Conservation (phyloP, 306 rosid species). For the Trifolium repens region DNA sequence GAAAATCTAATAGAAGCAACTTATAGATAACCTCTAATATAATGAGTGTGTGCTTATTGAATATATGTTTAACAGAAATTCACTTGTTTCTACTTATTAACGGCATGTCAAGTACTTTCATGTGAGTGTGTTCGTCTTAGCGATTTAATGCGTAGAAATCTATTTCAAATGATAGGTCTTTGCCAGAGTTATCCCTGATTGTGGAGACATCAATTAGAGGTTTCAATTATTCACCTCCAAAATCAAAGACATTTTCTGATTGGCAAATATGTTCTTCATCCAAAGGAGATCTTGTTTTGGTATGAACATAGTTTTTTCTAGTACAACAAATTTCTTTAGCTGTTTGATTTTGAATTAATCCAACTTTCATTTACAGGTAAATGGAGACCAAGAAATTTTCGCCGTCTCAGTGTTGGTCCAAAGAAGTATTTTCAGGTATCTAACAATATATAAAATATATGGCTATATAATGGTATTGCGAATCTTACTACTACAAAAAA, state of each 20-base stretch:
- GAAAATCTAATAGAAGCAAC: not conserved
- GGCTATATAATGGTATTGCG: not conserved
- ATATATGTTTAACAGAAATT: not conserved
- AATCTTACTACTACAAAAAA: not conserved
- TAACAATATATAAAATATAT: not conserved
- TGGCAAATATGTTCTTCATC: conserved; percentile 69
- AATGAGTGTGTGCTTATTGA: not conserved
- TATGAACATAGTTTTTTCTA: conserved; percentile 45
- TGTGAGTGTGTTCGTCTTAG: not conserved
- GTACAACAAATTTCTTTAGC: conserved; percentile 6
- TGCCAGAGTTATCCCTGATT: conserved; percentile 76
- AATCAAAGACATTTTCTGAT: conserved; percentile 53
- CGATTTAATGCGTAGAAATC: conserved; percentile 12
- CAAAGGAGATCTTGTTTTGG: conserved; percentile 84
- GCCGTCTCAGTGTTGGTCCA: conserved; percentile 61
- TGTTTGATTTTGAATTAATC: conserved; percentile 14
- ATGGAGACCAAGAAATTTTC: conserved; percentile 77
- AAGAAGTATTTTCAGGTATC: conserved; percentile 72
- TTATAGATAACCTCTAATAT: not conserved
- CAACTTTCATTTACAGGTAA: conserved; percentile 64
- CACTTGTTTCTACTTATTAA: conserved; percentile 11
- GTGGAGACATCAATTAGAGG: conserved; percentile 78
- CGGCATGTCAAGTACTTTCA: not conserved
- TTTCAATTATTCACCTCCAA: conserved; percentile 61
- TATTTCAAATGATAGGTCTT: conserved; percentile 62